Base-by-base conservation (phyloP, 1,284 basidiomycete species). In the Porodaedalea pini region DNA sequence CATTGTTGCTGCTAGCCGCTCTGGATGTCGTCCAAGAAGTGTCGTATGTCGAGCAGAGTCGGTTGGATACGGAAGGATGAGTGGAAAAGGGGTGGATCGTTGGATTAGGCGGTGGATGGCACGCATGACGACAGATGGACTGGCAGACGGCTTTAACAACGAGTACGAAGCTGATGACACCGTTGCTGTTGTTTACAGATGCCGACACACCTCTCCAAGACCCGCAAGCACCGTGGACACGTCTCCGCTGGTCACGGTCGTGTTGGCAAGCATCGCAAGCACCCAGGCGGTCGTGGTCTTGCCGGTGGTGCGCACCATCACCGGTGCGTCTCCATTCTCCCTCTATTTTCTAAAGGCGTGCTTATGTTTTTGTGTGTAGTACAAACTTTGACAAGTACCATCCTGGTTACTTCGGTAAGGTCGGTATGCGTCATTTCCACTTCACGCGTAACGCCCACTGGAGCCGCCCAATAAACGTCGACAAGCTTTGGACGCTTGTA, bases 221-320 rank as follows among this genome's bases (percentile, higher is more conserved):
- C 93, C 76, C 90, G 96, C 79, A 98, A 98, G 82, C 94, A 96
- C 81, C 86, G 94, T 71, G 94, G 94, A 70, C 94, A 99, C 82
- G 96, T 99, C 70, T 98, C 95, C 67, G 94, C 94, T 71, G 94
- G 94, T 81, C 89, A 98, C 79, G 96, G 96, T 79, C 95, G 96
- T 90, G 90, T 99, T 72, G 97, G 96, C 69, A 98, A 99, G 86
- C 96, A 99, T 88, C 90, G 96, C 77, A 98, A 99, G 79, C 94
- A 97, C 73, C 97, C 97, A 62, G 96, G 96, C 82, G 96, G 96
- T 93, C 92, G 96, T 78, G 96, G 96, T 98, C 90, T 98, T 71
- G 96, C 96, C 80, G 97, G 96, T 94, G 96, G 97, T 86, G 84
- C 89, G 79, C 96, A 98, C 81, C 96, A 99, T 83, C 97, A 99